Evolutionary conservation across 2,329 filamentous ascomycete genomes (phyloP).

Genomic region (Lasiodiplodia theobromae): DNA sequence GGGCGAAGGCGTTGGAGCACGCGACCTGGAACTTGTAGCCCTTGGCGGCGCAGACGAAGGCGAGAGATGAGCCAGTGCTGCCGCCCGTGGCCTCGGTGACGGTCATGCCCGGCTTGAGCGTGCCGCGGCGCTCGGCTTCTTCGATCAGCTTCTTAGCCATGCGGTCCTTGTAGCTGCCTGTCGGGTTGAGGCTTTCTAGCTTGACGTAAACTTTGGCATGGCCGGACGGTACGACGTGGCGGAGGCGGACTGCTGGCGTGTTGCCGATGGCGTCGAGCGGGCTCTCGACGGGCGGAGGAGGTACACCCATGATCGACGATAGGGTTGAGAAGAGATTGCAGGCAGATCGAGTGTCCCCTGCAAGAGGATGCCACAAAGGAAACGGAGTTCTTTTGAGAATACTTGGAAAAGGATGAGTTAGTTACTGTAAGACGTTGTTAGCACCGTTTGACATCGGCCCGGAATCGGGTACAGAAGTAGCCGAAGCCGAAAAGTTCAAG

Average conservation of each 20-base stretch:
- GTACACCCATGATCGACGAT: neutral
- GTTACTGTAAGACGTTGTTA: too few species aligned
- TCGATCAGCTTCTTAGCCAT: neutral
- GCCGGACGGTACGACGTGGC: neutral
- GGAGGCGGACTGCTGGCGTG: neutral
- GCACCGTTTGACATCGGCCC: too few species aligned
- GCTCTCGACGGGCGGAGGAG: neutral
- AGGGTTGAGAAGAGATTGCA: neutral
- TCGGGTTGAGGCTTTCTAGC: slow-evolving; percentile 1
- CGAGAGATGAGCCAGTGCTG: neutral
- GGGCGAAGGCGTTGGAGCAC: neutral
- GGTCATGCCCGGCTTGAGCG: neutral
- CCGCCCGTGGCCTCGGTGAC: neutral
- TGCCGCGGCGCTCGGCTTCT: neutral
- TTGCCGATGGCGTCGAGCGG: slow-evolving; percentile 12
- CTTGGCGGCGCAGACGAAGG: slow-evolving; percentile 4
- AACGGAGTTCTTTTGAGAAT: too few species aligned
- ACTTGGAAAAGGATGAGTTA: too few species aligned
- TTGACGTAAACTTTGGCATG: neutral
- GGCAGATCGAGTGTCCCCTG: neutral
- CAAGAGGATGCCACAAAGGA: neutral
- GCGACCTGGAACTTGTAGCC: slow-evolving; percentile 1
- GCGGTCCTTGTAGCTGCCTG: slow-evolving; percentile 1
- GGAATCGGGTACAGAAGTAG: too few species aligned
- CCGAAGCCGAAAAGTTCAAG: too few species aligned